A percentile compares a stretch with the other conserved stretches of the same genome.
Evolutionary conservation across 225 moss, liverwort and hornwort genomes (phyloP).

Genomic region (Marchantia paleacea): DNA sequence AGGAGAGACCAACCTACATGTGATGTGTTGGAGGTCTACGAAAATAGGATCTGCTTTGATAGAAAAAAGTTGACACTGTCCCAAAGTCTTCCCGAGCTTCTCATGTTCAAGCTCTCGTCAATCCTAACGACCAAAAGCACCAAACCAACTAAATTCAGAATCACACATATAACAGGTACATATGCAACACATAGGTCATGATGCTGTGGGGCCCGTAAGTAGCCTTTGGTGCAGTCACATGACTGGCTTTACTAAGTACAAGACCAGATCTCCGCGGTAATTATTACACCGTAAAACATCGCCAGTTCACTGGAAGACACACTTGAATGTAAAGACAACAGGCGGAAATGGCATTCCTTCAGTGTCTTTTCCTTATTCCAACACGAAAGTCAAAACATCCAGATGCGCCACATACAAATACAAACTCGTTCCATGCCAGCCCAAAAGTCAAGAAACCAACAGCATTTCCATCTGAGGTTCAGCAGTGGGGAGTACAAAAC

Average conservation of each 20-base stretch:
- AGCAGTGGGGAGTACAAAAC: not conserved
- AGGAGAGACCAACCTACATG: not conserved
- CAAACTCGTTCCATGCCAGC: not conserved
- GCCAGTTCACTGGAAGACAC: not conserved
- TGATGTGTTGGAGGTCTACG: not conserved
- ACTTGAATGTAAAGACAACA: not conserved
- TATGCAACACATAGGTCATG: not conserved
- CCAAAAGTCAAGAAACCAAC: conserved; percentile 4
- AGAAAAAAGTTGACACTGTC: not conserved
- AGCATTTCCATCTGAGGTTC: not conserved
- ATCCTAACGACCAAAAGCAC: conserved; percentile 4
- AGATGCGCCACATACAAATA: not conserved
- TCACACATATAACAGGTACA: not conserved
- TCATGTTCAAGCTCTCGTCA: not conserved
- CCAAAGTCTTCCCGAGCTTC: not conserved
- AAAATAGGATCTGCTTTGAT: not conserved
- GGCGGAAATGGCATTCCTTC: too few species aligned
- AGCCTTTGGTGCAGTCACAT: not conserved
- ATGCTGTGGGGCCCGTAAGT: not conserved
- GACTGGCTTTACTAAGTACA: not conserved
- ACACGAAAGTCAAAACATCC: not conserved
- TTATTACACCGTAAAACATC: not conserved
- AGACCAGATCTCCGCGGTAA: not conserved
- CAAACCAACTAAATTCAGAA: not conserved
- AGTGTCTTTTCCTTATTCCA: not conserved